Conservation (phyloP, 257 asterid genomes). For the Fraxinus excelsior region DNA sequence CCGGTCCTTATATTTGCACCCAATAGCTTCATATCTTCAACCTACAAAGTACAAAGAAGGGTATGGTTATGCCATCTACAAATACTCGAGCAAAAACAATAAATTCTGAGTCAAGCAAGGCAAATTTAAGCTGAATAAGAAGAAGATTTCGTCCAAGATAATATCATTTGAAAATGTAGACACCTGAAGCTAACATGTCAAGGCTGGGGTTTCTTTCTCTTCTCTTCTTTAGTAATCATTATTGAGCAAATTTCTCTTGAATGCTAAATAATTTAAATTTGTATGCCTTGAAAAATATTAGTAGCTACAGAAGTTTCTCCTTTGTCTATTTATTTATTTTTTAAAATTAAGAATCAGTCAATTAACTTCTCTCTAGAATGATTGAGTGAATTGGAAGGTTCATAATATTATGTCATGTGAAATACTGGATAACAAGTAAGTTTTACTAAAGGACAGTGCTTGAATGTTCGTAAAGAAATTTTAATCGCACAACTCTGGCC, state of each 20-base stretch:
- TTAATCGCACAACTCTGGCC: background rate
- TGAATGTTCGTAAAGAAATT: background rate
- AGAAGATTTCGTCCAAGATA: background rate
- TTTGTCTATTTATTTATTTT: too few species aligned
- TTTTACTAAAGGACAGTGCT: background rate
- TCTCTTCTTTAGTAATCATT: background rate
- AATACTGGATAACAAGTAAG: background rate
- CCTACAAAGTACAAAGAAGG: slow-evolving; percentile 36
- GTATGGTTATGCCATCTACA: background rate
- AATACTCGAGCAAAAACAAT: background rate
- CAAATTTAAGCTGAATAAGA: background rate
- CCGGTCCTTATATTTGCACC: slow-evolving; percentile 63
- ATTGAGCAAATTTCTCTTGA: background rate
- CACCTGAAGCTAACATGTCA: background rate
- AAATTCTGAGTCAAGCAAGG: background rate
- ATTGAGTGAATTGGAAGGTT: background rate
- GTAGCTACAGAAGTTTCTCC: background rate
- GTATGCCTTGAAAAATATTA: background rate
- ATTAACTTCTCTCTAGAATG: background rate
- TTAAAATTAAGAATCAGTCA: too few species aligned
- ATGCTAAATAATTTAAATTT: background rate
- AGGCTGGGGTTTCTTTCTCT: background rate
- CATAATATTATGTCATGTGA: background rate
- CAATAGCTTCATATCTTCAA: slow-evolving; percentile 59
- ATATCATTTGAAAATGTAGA: background rate